A percentile compares a stretch with the other conserved stretches of the same genome.
Conservation (phyloP, 441 rosid genomes). For the Gossypium aridum region DNA sequence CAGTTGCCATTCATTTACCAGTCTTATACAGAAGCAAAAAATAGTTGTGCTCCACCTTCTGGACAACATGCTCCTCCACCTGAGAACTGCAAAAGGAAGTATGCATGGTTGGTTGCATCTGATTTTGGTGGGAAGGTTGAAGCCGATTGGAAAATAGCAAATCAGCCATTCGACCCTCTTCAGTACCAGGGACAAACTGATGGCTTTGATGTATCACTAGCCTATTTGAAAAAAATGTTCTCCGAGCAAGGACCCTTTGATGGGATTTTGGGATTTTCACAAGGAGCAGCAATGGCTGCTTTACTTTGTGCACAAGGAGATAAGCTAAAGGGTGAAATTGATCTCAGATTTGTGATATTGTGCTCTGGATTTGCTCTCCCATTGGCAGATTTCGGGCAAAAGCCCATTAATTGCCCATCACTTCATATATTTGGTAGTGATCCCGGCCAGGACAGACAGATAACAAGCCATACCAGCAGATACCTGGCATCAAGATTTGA, state of each 20-base stretch:
- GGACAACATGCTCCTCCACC: slow-evolving; percentile 35
- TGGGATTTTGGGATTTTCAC: slow-evolving; percentile 86
- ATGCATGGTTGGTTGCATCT: slow-evolving; percentile 75
- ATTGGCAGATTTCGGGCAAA: slow-evolving; percentile 22
- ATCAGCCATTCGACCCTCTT: slow-evolving; percentile 59
- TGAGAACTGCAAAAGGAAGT: slow-evolving; percentile 60
- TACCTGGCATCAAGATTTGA: slow-evolving; percentile 51
- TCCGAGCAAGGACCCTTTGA: slow-evolving; percentile 75
- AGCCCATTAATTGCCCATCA: slow-evolving; percentile 60
- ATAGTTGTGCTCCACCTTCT: slow-evolving; percentile 17
- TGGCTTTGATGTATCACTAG: slow-evolving; percentile 57
- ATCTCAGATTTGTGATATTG: slow-evolving; percentile 65
- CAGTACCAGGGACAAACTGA: slow-evolving; percentile 80
- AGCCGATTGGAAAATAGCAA: slow-evolving; percentile 49
- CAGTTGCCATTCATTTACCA: slow-evolving; percentile 73
- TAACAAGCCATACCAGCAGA: slow-evolving; percentile 56
- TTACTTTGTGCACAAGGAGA: slow-evolving; percentile 37
- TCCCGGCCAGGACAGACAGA: slow-evolving; percentile 70
- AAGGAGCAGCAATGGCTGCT: slow-evolving; percentile 93
- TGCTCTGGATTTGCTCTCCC: slow-evolving; percentile 70
- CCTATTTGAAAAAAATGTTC: slow-evolving; percentile 41
- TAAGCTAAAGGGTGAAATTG: slow-evolving; percentile 39
- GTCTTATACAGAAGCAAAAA: slow-evolving; percentile 4
- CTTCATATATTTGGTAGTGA: slow-evolving; percentile 81
- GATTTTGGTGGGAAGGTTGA: slow-evolving; percentile 30